A percentile compares a stretch with the other conserved stretches of the same genome.
phyloP scores from a whole-genome alignment of 345 rosid species.

The Pistacia atlantica region DNA sequence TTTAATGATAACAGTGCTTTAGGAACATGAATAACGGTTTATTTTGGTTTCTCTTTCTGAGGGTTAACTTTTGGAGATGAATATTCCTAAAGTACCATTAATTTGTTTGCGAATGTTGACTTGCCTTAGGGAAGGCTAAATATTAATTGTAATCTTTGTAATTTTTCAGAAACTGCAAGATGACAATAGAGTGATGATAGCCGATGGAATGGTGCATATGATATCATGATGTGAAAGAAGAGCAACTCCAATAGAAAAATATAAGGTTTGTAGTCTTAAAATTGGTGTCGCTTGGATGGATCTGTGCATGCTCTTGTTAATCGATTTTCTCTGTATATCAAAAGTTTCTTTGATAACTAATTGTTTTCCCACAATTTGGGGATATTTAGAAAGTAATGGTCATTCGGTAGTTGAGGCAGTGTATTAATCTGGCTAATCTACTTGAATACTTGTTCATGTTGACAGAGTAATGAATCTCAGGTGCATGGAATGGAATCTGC shows the following conservation, averaged over 20 bases:
- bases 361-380: not conserved
- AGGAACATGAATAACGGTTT: not conserved
- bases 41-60: not conserved
- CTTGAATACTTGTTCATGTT: not conserved
- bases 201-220: slow-evolving; percentile 72
- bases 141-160: slow-evolving; percentile 2
- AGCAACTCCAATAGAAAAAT: slow-evolving; percentile 12
- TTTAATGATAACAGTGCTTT: not conserved
- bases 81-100: not conserved
- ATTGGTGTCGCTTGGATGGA: not conserved
- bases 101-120: slow-evolving; percentile 17
- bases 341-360: not conserved
- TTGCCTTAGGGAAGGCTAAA: not conserved
- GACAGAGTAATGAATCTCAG: slow-evolving; percentile 1
- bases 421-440: not conserved
- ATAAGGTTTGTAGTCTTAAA: slow-evolving; percentile 13
- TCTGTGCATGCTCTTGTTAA: not conserved
- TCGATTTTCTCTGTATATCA: not conserved
- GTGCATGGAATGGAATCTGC: not conserved
- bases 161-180: slow-evolving; percentile 81
- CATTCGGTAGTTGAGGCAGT: not conserved
- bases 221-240: slow-evolving; percentile 40
- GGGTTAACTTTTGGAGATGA: not conserved
- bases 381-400: not conserved
- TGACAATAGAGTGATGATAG: slow-evolving; percentile 90